Base-by-base conservation (phyloP, 495 filamentous ascomycete genomes). In the Neurospora discreta region DNA sequence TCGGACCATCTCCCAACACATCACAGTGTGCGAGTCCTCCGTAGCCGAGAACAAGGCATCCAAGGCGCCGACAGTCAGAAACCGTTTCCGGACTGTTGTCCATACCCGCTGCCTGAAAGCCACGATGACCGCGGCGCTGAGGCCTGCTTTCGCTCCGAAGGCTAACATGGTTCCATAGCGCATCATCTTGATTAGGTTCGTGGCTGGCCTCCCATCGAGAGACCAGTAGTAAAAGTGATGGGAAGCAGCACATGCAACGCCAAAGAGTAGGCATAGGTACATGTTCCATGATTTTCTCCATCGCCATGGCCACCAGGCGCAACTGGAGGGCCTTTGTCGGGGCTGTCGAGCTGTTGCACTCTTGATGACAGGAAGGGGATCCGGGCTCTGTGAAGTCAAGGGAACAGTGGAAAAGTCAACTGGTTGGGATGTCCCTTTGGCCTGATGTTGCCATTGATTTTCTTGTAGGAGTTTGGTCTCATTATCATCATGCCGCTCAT, bases 41-140 rank as follows among this genome's bases (percentile, higher is more conserved):
- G 79, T 78, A 26, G 77, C 78, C 0, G 81, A 73, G 60, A 82
- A 82, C 36, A 83, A 65, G 26, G 80, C 77, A 71, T 82, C 80
- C 10, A 83, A 39, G 18, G 79, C 80, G 9, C 70, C 78, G 11
- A 83, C 73, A 40, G 68, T 77, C 70, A 83, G 72, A 5, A 81
- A 68, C 3, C 80, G 76, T 33, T 69, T 78, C 60, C 78, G 73
- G 23, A 81, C 79, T 30, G 81, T 83, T 30, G 73, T 75, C 79
- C 80, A 83, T 39, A 82, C 78, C 8, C 81, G 73, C 69, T 82
- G 78, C 9, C 73, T 76, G 33, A 77, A 80, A 20, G 80, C 80
- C 3, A 76, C 58, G 8, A 81, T 71, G 5, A 80, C 78, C 16
- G 77, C 72, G n/a, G 78, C 77, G 52, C 76, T 77, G 7, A 83